phyloP scores from a whole-genome alignment of 83 land plant genomes.

The Picea abies region DNA sequence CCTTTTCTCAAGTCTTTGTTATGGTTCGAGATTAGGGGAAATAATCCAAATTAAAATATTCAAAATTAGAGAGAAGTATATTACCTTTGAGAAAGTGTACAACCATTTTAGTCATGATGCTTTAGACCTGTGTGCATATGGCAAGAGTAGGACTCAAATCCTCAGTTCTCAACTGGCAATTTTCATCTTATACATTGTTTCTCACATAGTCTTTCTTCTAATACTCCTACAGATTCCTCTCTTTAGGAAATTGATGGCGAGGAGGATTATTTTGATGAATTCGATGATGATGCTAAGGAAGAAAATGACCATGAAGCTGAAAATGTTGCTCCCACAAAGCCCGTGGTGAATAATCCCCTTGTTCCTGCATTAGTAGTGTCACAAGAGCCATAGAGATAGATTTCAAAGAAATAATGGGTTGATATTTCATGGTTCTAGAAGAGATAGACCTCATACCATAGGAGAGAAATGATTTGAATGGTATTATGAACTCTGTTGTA shows the following conservation, averaged over 20 bases:
- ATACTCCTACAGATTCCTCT: too few species aligned
- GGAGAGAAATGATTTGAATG: constrained; percentile 29
- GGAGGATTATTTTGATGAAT: constrained; percentile 64
- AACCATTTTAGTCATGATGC: too few species aligned
- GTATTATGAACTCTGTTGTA: constrained; percentile 17
- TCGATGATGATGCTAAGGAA: constrained; percentile 67
- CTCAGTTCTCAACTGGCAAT: too few species aligned
- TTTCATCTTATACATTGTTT: too few species aligned
- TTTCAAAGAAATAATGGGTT: constrained; percentile 69
- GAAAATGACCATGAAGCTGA: constrained; percentile 58
- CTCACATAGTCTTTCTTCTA: too few species aligned
- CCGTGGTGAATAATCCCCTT: constrained; percentile 25
- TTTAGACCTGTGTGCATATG: too few species aligned
- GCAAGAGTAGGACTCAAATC: too few species aligned
- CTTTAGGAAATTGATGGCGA: constrained; percentile 72
- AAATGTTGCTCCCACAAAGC: constrained; percentile 27
- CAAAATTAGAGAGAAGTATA: too few species aligned
- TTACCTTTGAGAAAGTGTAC: too few species aligned
- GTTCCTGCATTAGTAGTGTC: constrained; percentile 30
- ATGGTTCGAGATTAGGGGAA: too few species aligned
- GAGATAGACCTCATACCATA: constrained; percentile 55
- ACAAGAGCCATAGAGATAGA: constrained; percentile 77
- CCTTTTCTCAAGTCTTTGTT: too few species aligned
- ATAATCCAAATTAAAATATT: too few species aligned
- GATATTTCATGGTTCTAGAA: constrained; percentile 38